Base-by-base conservation (phyloP, 257 asterid species). In the Euphrasia confusa region DNA sequence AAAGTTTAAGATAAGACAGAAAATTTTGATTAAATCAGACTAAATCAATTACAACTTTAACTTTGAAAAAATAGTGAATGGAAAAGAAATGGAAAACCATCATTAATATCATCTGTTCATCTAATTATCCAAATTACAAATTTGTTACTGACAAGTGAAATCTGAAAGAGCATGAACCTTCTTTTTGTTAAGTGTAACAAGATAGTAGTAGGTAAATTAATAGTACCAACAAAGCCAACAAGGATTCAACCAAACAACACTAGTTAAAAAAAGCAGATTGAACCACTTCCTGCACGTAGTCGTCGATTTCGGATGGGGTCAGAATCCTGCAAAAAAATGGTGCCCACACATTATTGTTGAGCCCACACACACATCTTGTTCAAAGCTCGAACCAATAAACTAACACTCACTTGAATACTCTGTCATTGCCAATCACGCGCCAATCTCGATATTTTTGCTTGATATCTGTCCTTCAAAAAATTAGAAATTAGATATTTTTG, bases 381-480 rank as follows among this genome's bases (percentile, higher is more conserved):
- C 37, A 32, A 8, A 4, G 39, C 40, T 32, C 58, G 18, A 58
- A 44, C 48, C 27, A 10, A 7, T 18, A 61, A 59, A 32, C 6
- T 24, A 50, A 47, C 24, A 60, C 83, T 74, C 59, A 73, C 99
- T 66, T 89, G 76, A 93, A 89, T 64, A 69, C 72, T 75, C 68
- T 82, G 87, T 89, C 99, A 9, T 65, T 80, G 68, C 96, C 96
- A 74, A 93, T 89, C 61, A 93, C 24, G 24, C 85, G 14, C 97
- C 99, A 70, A 93, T 93, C 89, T 93, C 97, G 39, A 93, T 93
- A 69, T 93, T 93, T 70, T 87, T 89, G 74, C 96, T 78, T 28
- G 99, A 87, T 63, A 93, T 93, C 65, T 93, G 99, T 54, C 99
- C 97, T 76, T 93, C 99, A 69, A 93, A n/a, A n/a, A n/a, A n/a